Conservation (phyloP, 1,284 basidiomycete species). For the Wolfiporia cocos region DNA sequence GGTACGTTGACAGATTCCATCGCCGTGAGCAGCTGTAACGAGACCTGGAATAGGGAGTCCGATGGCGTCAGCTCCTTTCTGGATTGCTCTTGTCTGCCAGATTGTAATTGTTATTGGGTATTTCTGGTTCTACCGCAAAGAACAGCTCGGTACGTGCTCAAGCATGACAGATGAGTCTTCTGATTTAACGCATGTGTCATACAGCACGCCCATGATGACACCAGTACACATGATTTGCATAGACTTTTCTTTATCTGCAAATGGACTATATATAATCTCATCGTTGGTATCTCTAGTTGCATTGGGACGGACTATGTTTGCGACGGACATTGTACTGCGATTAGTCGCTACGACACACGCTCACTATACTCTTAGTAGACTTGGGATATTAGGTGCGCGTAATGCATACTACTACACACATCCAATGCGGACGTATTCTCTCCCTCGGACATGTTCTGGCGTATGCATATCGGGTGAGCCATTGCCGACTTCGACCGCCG, state of each 20-base stretch:
- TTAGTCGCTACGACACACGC: constrained; percentile 24
- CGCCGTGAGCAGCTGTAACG: too few species aligned
- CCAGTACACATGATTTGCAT: constrained; percentile 13
- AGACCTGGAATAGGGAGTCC: constrained; percentile 56
- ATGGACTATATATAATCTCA: constrained; percentile 22
- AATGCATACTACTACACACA: too few species aligned
- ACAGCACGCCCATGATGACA: constrained; percentile 36
- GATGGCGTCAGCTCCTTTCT: constrained; percentile 78
- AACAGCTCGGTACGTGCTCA: constrained; percentile 61
- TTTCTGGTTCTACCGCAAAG: constrained; percentile 92
- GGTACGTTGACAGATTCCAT: constrained; percentile 27
- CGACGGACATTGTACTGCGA: constrained; percentile 24
- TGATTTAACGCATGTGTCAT: too few species aligned
- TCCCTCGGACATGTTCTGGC: too few species aligned
- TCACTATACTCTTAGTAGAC: constrained; percentile 22
- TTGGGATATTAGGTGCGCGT: constrained; percentile 20
- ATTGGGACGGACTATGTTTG: constrained; percentile 20
- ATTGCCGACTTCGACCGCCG: too few species aligned
- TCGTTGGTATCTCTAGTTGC: constrained; percentile 19
- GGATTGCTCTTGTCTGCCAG: constrained; percentile 79
- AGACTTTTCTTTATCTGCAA: constrained; percentile 19
- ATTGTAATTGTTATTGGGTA: constrained; percentile 85
- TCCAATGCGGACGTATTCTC: too few species aligned
- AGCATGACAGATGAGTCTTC: too few species aligned
- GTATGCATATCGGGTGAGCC: too few species aligned